Percentiles rank a stretch among this genome's conserved stretches.
Evolutionary conservation across 768 basidiomycete species (phyloP).

Genomic region (Boletus vinaceobasis): DNA sequence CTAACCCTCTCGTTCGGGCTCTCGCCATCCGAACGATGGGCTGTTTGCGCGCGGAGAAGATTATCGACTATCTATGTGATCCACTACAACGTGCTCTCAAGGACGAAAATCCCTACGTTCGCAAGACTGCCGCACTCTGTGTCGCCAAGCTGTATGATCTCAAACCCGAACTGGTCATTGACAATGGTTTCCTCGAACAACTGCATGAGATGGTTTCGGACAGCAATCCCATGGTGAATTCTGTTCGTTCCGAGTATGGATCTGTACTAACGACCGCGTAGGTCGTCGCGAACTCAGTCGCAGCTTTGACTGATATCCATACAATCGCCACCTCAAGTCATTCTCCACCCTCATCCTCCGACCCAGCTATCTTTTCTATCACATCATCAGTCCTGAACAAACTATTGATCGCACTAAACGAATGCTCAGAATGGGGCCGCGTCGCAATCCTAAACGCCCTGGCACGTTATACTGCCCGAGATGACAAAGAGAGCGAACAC

Average conservation of each 20-base stretch:
- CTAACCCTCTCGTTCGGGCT: slow-evolving; percentile 94
- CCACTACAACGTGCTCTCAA: slow-evolving; percentile 87
- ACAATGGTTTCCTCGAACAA: slow-evolving; percentile 89
- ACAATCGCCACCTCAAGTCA: slow-evolving; percentile 53
- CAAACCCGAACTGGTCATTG: slow-evolving; percentile 91
- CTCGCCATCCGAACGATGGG: slow-evolving; percentile 98
- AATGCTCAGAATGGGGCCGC: slow-evolving; percentile 98
- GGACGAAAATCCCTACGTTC: slow-evolving; percentile 97
- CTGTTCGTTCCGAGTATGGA: not conserved
- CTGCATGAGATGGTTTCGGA: slow-evolving; percentile 92
- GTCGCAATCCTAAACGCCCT: slow-evolving; percentile 89
- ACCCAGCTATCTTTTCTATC: slow-evolving; percentile 74
- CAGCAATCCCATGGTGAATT: slow-evolving; percentile 89
- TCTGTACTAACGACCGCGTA: slow-evolving; percentile 29
- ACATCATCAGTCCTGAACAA: slow-evolving; percentile 83
- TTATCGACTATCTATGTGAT: slow-evolving; percentile 97
- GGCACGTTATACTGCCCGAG: slow-evolving; percentile 75
- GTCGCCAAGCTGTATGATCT: slow-evolving; percentile 98
- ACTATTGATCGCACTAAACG: slow-evolving; percentile 91
- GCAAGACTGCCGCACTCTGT: slow-evolving; percentile 95
- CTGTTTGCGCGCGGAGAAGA: slow-evolving; percentile 95
- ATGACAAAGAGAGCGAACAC: slow-evolving; percentile 95
- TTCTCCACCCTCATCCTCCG: slow-evolving; percentile 50
- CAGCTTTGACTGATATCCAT: slow-evolving; percentile 92
- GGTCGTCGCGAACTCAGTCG: slow-evolving; percentile 97